A percentile compares a stretch with the other conserved stretches of the same genome.
Evolutionary conservation across 73 alveolate genomes (phyloP).

Genomic region (Paramecium bursaria): DNA sequence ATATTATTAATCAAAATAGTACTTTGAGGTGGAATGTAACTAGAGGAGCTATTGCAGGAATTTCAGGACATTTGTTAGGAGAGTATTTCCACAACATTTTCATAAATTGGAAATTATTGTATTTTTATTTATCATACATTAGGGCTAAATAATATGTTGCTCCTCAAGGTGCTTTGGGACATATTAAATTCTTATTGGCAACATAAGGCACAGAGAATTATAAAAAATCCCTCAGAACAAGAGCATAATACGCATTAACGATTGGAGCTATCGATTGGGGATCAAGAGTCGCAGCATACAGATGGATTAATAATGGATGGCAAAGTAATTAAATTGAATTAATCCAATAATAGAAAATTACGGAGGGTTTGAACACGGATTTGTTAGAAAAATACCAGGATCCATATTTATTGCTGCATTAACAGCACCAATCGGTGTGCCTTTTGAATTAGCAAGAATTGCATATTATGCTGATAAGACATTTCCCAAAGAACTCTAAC

Average conservation of each 20-base stretch:
- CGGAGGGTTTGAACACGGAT: conserved; percentile 64
- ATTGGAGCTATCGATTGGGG: conserved; percentile 65
- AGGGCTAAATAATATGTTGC: conserved; percentile 44
- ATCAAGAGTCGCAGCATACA: conserved; percentile 65
- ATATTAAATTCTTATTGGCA: conserved; percentile 46
- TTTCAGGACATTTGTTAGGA: conserved; percentile 34
- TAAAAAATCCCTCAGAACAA: conserved; percentile 60
- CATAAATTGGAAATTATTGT: conserved; percentile 67
- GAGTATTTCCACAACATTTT: conserved; percentile 46
- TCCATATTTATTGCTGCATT: conserved; percentile 55
- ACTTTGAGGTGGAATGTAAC: conserved; percentile 66
- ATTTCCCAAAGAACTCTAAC: conserved; percentile 82
- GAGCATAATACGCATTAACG: conserved; percentile 61
- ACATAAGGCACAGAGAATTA: conserved; percentile 51
- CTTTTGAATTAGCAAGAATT: conserved; percentile 80
- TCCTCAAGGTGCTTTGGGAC: conserved; percentile 52
- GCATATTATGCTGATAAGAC: conserved; percentile 88
- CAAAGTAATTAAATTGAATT: conserved; percentile 5
- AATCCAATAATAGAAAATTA: conserved; percentile 18
- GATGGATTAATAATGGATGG: conserved; percentile 70
- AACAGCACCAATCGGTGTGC: conserved; percentile 72
- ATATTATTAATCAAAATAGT: neutral
- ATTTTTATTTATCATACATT: neutral
- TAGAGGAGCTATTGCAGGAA: conserved; percentile 66
- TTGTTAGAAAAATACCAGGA: conserved; percentile 65